Evolutionary conservation across 2,329 filamentous ascomycete genomes (phyloP).

Genomic region (Pezicula carpinea): DNA sequence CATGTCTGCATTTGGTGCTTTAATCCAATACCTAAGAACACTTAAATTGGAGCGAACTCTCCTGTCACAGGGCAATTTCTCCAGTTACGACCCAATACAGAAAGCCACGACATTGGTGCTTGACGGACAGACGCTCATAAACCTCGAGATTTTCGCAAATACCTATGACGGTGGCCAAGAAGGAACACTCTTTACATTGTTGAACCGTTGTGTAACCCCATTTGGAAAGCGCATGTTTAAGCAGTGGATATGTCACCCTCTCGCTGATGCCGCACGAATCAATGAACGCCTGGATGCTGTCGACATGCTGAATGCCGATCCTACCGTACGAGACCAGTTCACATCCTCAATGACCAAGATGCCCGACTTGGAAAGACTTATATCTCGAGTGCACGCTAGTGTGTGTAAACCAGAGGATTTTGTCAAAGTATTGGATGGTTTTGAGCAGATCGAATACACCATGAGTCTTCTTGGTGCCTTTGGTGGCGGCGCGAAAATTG

Average conservation of each 20-base stretch:
- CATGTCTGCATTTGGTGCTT: constrained; percentile 87
- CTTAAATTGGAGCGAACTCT: constrained; percentile 87
- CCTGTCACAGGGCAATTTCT: constrained; percentile 85
- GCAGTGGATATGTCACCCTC: constrained; percentile 94
- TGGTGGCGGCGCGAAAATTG: constrained; percentile 73
- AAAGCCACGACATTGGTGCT: constrained; percentile 86
- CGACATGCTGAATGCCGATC: constrained; percentile 83
- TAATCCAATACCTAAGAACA: constrained; percentile 79
- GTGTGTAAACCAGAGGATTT: constrained; percentile 91
- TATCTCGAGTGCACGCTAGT: constrained; percentile 89
- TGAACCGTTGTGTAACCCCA: constrained; percentile 92
- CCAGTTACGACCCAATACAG: constrained; percentile 85
- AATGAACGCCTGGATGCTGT: constrained; percentile 93
- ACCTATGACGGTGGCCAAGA: constrained; percentile 79
- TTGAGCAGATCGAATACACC: constrained; percentile 96
- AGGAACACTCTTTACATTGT: constrained; percentile 82
- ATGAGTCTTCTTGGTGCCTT: constrained; percentile 73
- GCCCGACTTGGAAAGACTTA: constrained; percentile 88
- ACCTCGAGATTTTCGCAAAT: constrained; percentile 95
- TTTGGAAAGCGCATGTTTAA: constrained; percentile 96
- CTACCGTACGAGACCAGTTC: constrained; percentile 77
- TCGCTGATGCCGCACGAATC: constrained; percentile 82
- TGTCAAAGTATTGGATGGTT: constrained; percentile 87
- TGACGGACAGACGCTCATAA: constrained; percentile 94
- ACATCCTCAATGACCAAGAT: constrained; percentile 83